Conservation (phyloP, 768 basidiomycete species). For the Suillus clintonianus region DNA sequence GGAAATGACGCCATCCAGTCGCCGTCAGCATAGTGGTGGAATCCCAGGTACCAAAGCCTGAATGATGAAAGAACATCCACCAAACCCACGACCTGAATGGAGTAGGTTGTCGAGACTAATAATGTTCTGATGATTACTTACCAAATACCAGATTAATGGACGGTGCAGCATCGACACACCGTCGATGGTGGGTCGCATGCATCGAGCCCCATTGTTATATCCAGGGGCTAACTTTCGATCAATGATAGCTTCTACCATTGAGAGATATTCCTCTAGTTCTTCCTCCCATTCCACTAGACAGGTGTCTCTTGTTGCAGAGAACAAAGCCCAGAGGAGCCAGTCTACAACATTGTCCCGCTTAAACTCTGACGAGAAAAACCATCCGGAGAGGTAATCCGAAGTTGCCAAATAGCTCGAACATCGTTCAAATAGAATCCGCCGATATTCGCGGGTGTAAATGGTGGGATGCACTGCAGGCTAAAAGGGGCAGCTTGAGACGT, state of each 20-base stretch:
- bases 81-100: conserved; percentile 48
- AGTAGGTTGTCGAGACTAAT: not conserved
- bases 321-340: conserved; percentile 70
- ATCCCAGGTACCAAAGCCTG: conserved; percentile 45
- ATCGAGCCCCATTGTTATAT: conserved; percentile 36
- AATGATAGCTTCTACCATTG: conserved; percentile 39
- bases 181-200: conserved; percentile 58
- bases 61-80: conserved; percentile 49
- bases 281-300: conserved; percentile 43
- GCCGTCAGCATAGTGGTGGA: conserved; percentile 50
- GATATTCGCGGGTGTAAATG: conserved; percentile 40
- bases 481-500: not conserved
- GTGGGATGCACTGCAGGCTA: conserved; percentile 39
- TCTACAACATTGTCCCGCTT: conserved; percentile 52
- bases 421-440: conserved; percentile 49
- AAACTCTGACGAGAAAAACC: conserved; percentile 49
- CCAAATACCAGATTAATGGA: conserved; percentile 66
- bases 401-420: conserved; percentile 35
- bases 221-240: conserved; percentile 45
- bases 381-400: conserved; percentile 43
- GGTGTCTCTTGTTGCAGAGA: conserved; percentile 41
- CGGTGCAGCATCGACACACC: conserved; percentile 56
- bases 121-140: conserved; percentile 30
- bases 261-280: conserved; percentile 52
- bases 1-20: conserved; percentile 50